A percentile compares a stretch with the other conserved stretches of the same genome.
Conservation (phyloP, 306 rosid species). For the Malus domestica region DNA sequence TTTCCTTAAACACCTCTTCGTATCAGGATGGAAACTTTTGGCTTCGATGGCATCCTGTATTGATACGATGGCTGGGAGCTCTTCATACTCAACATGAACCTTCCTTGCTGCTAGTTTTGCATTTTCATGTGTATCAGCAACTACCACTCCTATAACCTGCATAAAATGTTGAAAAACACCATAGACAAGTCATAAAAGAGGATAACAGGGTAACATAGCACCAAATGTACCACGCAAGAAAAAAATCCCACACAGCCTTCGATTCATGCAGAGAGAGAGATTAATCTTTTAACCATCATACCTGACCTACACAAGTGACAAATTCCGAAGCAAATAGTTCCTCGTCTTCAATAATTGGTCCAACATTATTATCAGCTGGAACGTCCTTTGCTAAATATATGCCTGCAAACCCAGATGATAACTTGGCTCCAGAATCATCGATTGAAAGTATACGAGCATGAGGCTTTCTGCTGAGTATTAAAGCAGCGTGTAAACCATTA, state of each 20-base stretch:
- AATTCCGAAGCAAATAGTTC: conserved; percentile 73
- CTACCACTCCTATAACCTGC: conserved; percentile 84
- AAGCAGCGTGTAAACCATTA: conserved; percentile 79
- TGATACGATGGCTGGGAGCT: conserved; percentile 75
- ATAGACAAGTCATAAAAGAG: not conserved
- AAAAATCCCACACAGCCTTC: not conserved
- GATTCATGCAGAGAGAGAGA: not conserved
- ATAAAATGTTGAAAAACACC: conserved; percentile 15
- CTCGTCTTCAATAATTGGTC: conserved; percentile 69
- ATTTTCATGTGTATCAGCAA: conserved; percentile 93
- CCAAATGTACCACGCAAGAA: not conserved
- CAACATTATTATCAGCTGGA: conserved; percentile 65
- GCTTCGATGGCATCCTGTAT: conserved; percentile 81
- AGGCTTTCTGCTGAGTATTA: conserved; percentile 76
- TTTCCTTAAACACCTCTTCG: conserved; percentile 57
- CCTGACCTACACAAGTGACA: conserved; percentile 95
- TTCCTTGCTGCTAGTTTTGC: conserved; percentile 72
- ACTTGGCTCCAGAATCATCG: conserved; percentile 55
- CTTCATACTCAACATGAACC: conserved; percentile 69
- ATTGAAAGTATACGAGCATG: conserved; percentile 78
- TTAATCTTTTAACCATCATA: conserved; percentile 28
- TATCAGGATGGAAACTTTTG: conserved; percentile 65
- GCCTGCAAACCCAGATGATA: conserved; percentile 71
- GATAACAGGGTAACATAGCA: not conserved
- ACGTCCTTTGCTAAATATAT: conserved; percentile 62